Evolutionary conservation across 306 rosid genomes (phyloP), one percentile per base, ranked within the genome.

Genomic region (Castanea sativa): DNA sequence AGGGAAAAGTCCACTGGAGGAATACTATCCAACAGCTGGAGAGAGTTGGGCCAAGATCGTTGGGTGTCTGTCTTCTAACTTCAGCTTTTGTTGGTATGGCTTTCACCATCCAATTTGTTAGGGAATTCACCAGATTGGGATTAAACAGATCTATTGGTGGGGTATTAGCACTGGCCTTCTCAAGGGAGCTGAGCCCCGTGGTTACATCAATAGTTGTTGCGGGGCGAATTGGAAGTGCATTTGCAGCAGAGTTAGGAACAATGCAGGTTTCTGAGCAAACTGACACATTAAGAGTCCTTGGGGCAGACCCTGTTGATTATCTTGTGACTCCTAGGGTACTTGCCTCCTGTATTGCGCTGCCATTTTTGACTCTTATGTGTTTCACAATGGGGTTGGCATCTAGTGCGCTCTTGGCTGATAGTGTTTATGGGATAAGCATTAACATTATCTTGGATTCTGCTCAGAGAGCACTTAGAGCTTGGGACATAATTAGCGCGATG

Each of bases 241-340:
- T 85, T 73, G 99, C 99, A 15, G 99, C 99, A 43, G 99, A 95
- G 74, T 85, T 95, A 33, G 99, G 99, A 79, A 95, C 99, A 64
- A 95, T 95, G 99, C 99, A 95, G 87, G 99, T 95, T 77, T 93
- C 99, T 6, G 99, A 95, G 82, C 98, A 93, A 86, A 95, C 91
- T 14, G 98, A 95, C 79, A 91, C 94, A 20, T 79, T 95, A 79
- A 84, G 99, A 86, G 97, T 95, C 80, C 96, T 93, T 55, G 98
- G 99, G 53, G 78, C 99, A 15, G 89, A 91, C 75, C 98, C 97
- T 0, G 94, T 95, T 19, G 98, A 95, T 83, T 93, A 95, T 76
- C 96, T 95, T n/a, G 93, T 95, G 67, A 90, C 96, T 0, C 99
- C 99, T 11, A 89, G 99, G 81, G 99, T 95, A 61, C 76, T 95